Evolutionary conservation across 2,329 filamentous ascomycete species (phyloP).

Genomic region (Penicillium concentricum): DNA sequence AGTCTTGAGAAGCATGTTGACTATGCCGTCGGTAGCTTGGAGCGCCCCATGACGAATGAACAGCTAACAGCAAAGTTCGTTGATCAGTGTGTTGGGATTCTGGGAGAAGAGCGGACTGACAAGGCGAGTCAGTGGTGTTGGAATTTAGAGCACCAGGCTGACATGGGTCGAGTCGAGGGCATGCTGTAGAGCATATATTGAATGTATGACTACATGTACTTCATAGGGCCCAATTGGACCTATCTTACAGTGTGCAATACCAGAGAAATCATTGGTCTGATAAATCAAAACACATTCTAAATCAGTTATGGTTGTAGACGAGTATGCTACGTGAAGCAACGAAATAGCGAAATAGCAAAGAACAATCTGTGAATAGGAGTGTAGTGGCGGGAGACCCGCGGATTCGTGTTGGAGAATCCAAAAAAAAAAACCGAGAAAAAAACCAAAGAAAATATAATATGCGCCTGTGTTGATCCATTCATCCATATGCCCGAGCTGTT

Average conservation of each 20-base stretch:
- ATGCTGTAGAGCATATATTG: background rate
- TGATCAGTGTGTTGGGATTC: slow-evolving; percentile 46
- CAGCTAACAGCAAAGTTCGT: slow-evolving; percentile 52
- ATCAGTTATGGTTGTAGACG: slow-evolving; percentile 24
- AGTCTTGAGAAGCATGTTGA: slow-evolving; percentile 47
- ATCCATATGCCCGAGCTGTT: slow-evolving; percentile 23
- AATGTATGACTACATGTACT: background rate
- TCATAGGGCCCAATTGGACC: no score
- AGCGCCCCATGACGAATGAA: slow-evolving; percentile 48
- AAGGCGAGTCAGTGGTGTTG: slow-evolving; percentile 35
- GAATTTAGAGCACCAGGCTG: slow-evolving; percentile 25
- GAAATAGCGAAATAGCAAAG: slow-evolving; percentile 18
- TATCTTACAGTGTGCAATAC: background rate
- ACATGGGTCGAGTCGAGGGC: slow-evolving; percentile 1
- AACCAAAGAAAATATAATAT: slow-evolving; percentile 24
- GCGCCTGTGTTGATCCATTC: slow-evolving; percentile 32
- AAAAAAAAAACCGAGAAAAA: slow-evolving; percentile 19
- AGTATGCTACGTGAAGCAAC: slow-evolving; percentile 30
- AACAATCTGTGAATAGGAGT: slow-evolving; percentile 23
- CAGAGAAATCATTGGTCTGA: background rate
- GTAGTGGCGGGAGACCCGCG: slow-evolving; percentile 19
- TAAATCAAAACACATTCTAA: slow-evolving; percentile 18
- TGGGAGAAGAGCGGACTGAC: slow-evolving; percentile 40
- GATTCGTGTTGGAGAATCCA: slow-evolving; percentile 14
- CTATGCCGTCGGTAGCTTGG: slow-evolving; percentile 53